Evolutionary conservation across 2,329 filamentous ascomycete species (phyloP).

Genomic region (Phialophora chinensis): DNA sequence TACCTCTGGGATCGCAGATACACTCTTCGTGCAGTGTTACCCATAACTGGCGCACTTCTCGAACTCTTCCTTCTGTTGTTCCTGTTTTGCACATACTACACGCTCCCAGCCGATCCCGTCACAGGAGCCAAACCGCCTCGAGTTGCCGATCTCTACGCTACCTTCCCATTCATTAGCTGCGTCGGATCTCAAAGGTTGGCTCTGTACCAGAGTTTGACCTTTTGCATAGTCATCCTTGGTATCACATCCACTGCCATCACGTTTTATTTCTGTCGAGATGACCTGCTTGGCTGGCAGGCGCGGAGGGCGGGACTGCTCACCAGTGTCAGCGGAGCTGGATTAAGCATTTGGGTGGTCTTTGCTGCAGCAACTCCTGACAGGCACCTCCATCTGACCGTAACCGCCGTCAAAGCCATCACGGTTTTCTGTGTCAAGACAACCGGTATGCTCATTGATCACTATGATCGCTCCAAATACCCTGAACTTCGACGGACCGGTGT

Average conservation of each 20-base stretch:
- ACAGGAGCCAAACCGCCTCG: slow-evolving; percentile 22
- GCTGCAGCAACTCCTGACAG: slow-evolving; percentile 21
- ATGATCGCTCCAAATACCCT: slow-evolving; percentile 22
- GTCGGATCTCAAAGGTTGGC: slow-evolving; percentile 17
- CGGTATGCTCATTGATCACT: slow-evolving; percentile 20
- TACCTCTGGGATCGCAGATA: slow-evolving; percentile 17
- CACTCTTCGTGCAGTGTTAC: slow-evolving; percentile 11
- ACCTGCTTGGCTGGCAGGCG: slow-evolving; percentile 20
- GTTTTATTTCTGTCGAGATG: slow-evolving; percentile 22
- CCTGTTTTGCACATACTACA: slow-evolving; percentile 21
- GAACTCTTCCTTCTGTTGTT: slow-evolving; percentile 13
- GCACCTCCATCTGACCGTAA: slow-evolving; percentile 24
- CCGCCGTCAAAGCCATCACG: slow-evolving; percentile 16
- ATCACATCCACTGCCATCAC: slow-evolving; percentile 13
- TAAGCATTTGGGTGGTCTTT: slow-evolving; percentile 24
- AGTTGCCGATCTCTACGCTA: slow-evolving; percentile 18
- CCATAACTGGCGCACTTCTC: slow-evolving; percentile 15
- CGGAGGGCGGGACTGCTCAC: slow-evolving; percentile 16
- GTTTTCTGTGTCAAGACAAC: slow-evolving; percentile 22
- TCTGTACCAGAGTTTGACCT: slow-evolving; percentile 20
- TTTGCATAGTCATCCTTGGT: slow-evolving; percentile 19
- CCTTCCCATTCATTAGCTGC: slow-evolving; percentile 26
- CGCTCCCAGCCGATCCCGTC: slow-evolving; percentile 21
- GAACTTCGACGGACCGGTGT: slow-evolving; percentile 16
- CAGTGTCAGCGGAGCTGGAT: slow-evolving; percentile 14